These are phyloP conservation scores for Mucor indicus DNA, from an alignment of 371 early-diverging fungal species.

Conservation along the genomic window DNA sequence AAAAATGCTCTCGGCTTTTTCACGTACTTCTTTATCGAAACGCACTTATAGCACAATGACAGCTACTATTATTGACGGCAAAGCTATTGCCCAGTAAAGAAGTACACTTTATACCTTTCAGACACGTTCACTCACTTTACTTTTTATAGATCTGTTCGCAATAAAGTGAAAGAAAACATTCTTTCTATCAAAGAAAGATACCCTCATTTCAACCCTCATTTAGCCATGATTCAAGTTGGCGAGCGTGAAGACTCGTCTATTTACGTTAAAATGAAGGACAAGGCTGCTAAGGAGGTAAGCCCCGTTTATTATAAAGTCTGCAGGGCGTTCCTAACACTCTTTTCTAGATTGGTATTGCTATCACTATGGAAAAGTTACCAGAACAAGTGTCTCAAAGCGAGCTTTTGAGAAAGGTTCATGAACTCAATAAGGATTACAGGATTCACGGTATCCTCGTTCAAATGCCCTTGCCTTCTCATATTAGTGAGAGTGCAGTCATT, in stretches of 20 bases:
- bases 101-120: neutral
- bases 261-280: slow-evolving; percentile 90
- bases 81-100: slow-evolving; percentile 46
- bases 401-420: slow-evolving; percentile 53
- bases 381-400: slow-evolving; percentile 45
- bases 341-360: neutral
- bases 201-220: slow-evolving; percentile 72
- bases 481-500: slow-evolving; percentile 73
- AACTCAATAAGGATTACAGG: slow-evolving; percentile 71
- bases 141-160: slow-evolving; percentile 55
- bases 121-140: neutral
- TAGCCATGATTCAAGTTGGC: slow-evolving; percentile 91
- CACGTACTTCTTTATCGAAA: neutral
- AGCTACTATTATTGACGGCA: slow-evolving; percentile 66
- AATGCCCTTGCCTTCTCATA: slow-evolving; percentile 87
- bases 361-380: slow-evolving; percentile 37
- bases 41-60: slow-evolving; percentile 8
- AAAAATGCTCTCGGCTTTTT: neutral
- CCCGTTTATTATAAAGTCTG: too few relatives aligned
- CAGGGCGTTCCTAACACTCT: neutral
- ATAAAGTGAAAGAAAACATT: slow-evolving; percentile 59
- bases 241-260: slow-evolving; percentile 86
- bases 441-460: slow-evolving; percentile 94
- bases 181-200: slow-evolving; percentile 53
- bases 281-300: slow-evolving; percentile 83